phyloP scores from a whole-genome alignment of 192 early-diverging fungal genomes.

The Haplosporangium gracile region DNA sequence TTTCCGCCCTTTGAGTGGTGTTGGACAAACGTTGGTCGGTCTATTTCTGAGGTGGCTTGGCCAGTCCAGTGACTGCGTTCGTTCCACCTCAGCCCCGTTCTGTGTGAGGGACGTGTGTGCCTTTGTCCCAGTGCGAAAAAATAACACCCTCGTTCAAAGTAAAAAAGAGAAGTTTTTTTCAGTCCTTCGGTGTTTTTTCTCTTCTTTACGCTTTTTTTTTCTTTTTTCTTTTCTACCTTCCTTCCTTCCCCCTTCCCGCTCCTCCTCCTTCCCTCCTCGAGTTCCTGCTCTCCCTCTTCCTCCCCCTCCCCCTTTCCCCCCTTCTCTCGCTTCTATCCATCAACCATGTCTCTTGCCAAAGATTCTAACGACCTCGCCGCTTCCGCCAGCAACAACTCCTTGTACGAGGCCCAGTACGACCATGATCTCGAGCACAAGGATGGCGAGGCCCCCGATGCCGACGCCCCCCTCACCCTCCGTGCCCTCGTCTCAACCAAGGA shows the following conservation, averaged over 20 bases:
- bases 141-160: neutral
- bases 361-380: conserved; percentile 51
- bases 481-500: conserved; percentile 95
- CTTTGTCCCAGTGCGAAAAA: neutral
- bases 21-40: neutral
- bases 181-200: conserved; percentile 4
- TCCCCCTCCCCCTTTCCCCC: conserved; percentile 12
- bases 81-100: neutral
- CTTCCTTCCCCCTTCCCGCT: conserved; percentile 7
- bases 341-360: conserved; percentile 39
- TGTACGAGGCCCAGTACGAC: conserved; percentile 31
- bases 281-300: conserved; percentile 8
- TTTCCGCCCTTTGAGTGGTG: neutral
- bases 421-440: conserved; percentile 47
- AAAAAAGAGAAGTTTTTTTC: neutral
- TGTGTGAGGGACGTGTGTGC: neutral
- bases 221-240: conserved; percentile 14
- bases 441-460: conserved; percentile 56
- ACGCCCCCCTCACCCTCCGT: conserved; percentile 79
- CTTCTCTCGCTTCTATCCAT: conserved; percentile 20
- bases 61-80: neutral
- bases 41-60: conserved; percentile 10
- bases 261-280: conserved; percentile 1
- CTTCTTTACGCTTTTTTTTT: conserved; percentile 7
- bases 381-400: conserved; percentile 14